Conservation (phyloP, 805 yeast genomes). For the Yamadazyma insecticola region DNA sequence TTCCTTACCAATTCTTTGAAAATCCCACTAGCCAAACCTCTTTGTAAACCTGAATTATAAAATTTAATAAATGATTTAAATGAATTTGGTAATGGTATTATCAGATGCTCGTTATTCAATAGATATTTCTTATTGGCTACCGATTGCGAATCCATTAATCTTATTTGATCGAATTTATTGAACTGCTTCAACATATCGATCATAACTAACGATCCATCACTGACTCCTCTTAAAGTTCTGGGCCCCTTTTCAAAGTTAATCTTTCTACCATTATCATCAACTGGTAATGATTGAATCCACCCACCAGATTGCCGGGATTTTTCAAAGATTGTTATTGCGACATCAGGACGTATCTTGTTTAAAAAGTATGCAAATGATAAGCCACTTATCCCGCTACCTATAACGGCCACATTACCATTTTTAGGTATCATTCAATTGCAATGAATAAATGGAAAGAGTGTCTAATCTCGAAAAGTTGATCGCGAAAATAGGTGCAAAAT, state of each 20-base stretch:
- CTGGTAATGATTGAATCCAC: slow-evolving; percentile 56
- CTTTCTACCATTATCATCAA: slow-evolving; percentile 19
- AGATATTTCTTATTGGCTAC: slow-evolving; percentile 71
- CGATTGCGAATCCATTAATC: slow-evolving; percentile 54
- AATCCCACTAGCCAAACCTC: slow-evolving; percentile 41
- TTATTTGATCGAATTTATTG: slow-evolving; percentile 45
- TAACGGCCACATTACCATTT: slow-evolving; percentile 55
- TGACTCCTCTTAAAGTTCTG: slow-evolving; percentile 78
- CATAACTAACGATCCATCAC: slow-evolving; percentile 69
- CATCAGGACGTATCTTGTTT: slow-evolving; percentile 70
- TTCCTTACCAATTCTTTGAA: slow-evolving; percentile 49
- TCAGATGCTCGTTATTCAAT: slow-evolving; percentile 38
- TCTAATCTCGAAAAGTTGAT: background rate
- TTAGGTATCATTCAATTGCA: slow-evolving; percentile 16
- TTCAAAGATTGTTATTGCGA: slow-evolving; percentile 62
- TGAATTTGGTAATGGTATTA: slow-evolving; percentile 54
- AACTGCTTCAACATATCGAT: slow-evolving; percentile 54
- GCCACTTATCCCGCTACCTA: slow-evolving; percentile 91
- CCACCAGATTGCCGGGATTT: slow-evolving; percentile 62
- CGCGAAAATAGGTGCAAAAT: no score
- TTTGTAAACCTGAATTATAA: slow-evolving; percentile 35
- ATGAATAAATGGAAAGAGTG: slow-evolving; percentile 11
- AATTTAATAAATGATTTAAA: slow-evolving; percentile 22
- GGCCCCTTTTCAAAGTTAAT: slow-evolving; percentile 80
- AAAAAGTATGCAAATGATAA: slow-evolving; percentile 68